Conservation (phyloP, 768 basidiomycete genomes). For the Tremella fuciformis region DNA sequence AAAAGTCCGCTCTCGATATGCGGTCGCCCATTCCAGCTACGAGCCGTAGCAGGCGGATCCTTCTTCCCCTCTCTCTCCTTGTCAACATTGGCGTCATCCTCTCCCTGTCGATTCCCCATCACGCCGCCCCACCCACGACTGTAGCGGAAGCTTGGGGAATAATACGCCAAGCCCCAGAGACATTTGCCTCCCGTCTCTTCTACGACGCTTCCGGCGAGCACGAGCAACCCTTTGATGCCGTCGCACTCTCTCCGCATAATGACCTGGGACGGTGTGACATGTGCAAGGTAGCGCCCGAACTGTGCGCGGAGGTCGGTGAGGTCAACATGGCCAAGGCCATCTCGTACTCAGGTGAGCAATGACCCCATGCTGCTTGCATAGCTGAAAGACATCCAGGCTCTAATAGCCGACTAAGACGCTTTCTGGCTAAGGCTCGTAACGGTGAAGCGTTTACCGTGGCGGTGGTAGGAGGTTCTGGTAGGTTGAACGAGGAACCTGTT, state of each 20-base stretch:
- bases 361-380: neutral
- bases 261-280: constrained; percentile 13
- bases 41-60: constrained; percentile 1
- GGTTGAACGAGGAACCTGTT: constrained; percentile 7
- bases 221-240: neutral
- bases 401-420: constrained; percentile 28
- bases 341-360: constrained; percentile 23
- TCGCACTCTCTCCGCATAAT: neutral
- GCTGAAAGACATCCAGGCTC: constrained; percentile 20
- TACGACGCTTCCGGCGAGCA: neutral
- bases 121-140: neutral
- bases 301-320: constrained; percentile 20
- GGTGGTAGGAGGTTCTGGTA: constrained; percentile 43
- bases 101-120: neutral
- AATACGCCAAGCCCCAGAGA: neutral
- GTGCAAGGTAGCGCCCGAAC: constrained; percentile 20
- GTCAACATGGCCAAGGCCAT: no score
- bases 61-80: constrained; percentile 6
- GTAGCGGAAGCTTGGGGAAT: neutral
- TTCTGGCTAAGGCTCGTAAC: constrained; percentile 23
- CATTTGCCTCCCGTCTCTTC: neutral
- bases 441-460: constrained; percentile 40
- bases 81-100: constrained; percentile 5
- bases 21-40: neutral
- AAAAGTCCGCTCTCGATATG: neutral